A percentile compares a stretch with the other conserved stretches of the same genome.
Evolutionary conservation across 208 protist genomes (phyloP).

Genomic region (Leishmania lainsoni): DNA sequence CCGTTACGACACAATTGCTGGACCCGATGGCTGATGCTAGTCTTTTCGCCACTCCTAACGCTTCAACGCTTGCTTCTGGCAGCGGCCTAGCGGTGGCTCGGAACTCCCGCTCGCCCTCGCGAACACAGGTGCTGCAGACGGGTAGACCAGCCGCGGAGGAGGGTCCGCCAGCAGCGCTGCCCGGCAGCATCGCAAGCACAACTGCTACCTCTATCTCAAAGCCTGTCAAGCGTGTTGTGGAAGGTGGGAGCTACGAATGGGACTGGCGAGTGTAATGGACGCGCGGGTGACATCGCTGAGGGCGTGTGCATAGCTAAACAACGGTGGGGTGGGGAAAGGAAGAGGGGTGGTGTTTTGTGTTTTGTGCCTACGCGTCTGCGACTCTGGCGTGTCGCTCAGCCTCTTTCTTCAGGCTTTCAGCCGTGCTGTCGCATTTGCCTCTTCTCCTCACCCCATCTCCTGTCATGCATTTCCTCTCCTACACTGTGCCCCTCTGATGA

Average conservation of each 20-base stretch:
- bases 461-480: neutral
- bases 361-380: neutral
- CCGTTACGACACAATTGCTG: neutral
- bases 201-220: conserved; percentile 3
- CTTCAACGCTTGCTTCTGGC: neutral
- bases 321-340: too few relatives aligned
- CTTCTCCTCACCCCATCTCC: neutral
- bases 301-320: neutral
- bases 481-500: neutral
- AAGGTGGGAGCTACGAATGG: conserved; percentile 55
- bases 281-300: neutral
- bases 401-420: neutral
- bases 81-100: neutral
- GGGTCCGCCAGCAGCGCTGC: neutral
- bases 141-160: neutral
- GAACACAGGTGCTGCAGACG: conserved; percentile 7
- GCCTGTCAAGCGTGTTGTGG: conserved; percentile 42
- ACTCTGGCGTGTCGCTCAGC: neutral
- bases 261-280: conserved; percentile 35
- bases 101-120: conserved; percentile 20
- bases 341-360: neutral
- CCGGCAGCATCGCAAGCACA: neutral
- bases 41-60: neutral
- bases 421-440: neutral
- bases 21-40: neutral